Percentiles rank a stretch among this genome's conserved stretches.
Conservation (phyloP, 2,329 filamentous ascomycete genomes). For the Colletotrichum liaoningense region DNA sequence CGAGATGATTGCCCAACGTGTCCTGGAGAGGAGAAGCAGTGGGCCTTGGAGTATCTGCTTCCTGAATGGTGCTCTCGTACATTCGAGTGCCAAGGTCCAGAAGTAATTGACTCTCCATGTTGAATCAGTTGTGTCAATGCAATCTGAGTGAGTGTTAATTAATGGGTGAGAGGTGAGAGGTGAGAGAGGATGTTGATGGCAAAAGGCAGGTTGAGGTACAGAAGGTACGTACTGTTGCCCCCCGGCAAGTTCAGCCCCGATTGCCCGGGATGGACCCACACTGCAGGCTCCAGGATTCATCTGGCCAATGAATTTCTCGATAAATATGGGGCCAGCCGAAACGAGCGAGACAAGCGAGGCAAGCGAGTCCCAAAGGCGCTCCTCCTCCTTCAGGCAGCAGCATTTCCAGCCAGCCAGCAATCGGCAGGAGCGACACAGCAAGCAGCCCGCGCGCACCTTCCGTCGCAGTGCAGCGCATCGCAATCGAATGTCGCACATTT, state of each 20-base stretch:
- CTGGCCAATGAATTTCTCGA: not conserved
- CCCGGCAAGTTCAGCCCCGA: not conserved
- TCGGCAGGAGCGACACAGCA: not conserved
- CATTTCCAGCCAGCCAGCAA: conserved; percentile 22
- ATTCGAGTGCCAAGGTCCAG: not conserved
- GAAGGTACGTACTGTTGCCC: not conserved
- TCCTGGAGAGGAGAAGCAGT: not conserved
- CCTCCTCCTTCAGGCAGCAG: conserved; percentile 31
- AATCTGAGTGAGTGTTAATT: too few species aligned
- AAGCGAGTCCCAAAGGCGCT: conserved; percentile 3
- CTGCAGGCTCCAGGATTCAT: conserved; percentile 26
- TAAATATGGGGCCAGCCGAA: not conserved
- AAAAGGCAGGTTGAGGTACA: too few species aligned
- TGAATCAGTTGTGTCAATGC: not conserved
- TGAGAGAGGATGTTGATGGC: too few species aligned
- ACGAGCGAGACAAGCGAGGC: conserved; percentile 17
- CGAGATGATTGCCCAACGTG: not conserved
- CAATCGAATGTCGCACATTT: not conserved
- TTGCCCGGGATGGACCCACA: conserved; percentile 2
- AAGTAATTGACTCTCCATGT: not conserved
- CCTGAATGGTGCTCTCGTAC: not conserved
- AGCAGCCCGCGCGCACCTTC: not conserved
- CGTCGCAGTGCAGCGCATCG: conserved; percentile 5
- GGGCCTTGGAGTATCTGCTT: not conserved
- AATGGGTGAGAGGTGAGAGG: too few species aligned